Evolutionary conservation across 768 basidiomycete genomes (phyloP).

Genomic region (Calocybe indica): DNA sequence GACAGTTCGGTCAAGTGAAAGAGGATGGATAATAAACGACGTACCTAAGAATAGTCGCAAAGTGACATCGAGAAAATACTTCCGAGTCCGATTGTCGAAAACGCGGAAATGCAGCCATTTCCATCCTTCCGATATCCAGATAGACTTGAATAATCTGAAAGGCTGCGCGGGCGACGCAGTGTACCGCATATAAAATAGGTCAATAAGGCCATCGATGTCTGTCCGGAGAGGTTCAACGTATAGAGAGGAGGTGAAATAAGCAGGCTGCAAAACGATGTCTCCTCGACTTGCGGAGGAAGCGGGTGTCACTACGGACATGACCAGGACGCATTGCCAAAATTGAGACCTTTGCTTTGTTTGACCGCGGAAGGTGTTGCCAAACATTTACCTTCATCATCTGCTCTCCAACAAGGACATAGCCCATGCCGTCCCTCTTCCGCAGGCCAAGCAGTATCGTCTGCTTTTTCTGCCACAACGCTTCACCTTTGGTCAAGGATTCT

Average conservation of each 20-base stretch:
- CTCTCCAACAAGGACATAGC: not conserved
- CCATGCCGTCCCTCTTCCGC: constrained; percentile 45
- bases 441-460: constrained; percentile 49
- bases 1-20: constrained; percentile 1
- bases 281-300: constrained; percentile 56
- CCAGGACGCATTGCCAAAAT: constrained; percentile 29
- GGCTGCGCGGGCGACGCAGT: constrained; percentile 32
- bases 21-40: constrained; percentile 10
- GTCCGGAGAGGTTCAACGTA: constrained; percentile 61
- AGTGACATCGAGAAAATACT: constrained; percentile 53
- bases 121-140: constrained; percentile 72
- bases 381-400: constrained; percentile 1
- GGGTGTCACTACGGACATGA: constrained; percentile 40
- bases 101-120: constrained; percentile 70
- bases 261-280: constrained; percentile 60
- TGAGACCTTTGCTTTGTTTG: too few relatives aligned
- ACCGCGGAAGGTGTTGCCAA: not conserved
- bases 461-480: constrained; percentile 62
- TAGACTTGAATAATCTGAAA: constrained; percentile 62
- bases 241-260: constrained; percentile 73
- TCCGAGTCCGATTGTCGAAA: constrained; percentile 61
- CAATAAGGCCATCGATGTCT: constrained; percentile 53
- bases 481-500: constrained; percentile 38
- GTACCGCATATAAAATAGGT: constrained; percentile 48
- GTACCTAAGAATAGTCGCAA: constrained; percentile 64